Conservation (phyloP, 2,329 filamentous ascomycete genomes). For the Calonectria pteridis region DNA sequence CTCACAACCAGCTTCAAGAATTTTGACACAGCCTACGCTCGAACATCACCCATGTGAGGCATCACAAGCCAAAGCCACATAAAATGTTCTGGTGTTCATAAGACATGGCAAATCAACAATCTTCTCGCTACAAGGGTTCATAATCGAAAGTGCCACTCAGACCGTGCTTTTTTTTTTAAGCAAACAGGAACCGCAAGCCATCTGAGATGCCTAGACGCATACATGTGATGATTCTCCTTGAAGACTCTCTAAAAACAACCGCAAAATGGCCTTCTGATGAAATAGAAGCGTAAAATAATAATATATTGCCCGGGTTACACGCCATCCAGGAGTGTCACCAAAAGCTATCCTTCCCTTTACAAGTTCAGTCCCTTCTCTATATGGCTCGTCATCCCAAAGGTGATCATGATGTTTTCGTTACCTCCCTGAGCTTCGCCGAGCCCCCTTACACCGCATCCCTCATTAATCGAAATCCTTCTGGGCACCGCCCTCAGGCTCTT, state of each 20-base stretch:
- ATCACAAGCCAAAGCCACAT: neutral
- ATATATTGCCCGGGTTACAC: neutral
- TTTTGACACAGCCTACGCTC: neutral
- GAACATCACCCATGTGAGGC: neutral
- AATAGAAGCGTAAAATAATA: neutral
- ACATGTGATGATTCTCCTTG: neutral
- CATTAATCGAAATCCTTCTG: conserved; percentile 60
- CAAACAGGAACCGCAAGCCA: neutral
- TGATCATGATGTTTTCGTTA: conserved; percentile 20
- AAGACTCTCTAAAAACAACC: neutral
- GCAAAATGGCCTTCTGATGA: too few relatives aligned
- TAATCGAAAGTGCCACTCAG: neutral
- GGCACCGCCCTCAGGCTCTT: conserved; percentile 36
- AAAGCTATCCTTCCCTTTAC: conserved; percentile 7
- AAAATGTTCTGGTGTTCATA: neutral
- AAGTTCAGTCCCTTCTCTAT: conserved; percentile 20
- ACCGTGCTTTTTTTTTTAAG: neutral
- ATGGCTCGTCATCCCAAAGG: conserved; percentile 24
- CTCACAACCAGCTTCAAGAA: too few relatives aligned
- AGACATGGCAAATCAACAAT: neutral
- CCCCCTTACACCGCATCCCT: conserved; percentile 8
- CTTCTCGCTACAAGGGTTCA: too few relatives aligned
- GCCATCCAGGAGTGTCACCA: conserved; percentile 7
- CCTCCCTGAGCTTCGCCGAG: neutral
- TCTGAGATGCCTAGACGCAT: neutral